Conservation (phyloP, 78 protist species). For the Chrysochromulina tobinii region DNA sequence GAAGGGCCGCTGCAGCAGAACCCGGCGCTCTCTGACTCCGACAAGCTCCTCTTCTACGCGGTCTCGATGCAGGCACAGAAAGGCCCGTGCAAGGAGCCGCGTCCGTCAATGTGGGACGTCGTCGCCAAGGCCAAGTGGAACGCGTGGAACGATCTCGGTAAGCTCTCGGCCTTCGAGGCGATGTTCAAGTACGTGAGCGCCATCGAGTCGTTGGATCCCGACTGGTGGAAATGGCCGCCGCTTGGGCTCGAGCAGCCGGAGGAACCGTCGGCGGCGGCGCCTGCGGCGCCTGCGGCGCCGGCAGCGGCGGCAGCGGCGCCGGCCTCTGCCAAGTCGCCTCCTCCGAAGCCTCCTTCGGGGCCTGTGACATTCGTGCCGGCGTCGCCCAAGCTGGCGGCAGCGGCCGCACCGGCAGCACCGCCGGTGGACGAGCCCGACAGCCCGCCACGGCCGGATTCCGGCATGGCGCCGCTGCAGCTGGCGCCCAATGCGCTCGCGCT, state of each 20-base stretch:
- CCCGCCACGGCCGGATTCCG: no score
- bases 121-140: not conserved
- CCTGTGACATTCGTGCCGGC: no score
- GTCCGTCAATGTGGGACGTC: not conserved
- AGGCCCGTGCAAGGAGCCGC: slow-evolving; percentile 18
- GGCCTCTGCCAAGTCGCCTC: no score
- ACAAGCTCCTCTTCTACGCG: not conserved
- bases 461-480: no score
- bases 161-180: not conserved
- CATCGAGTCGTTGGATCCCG: not conserved
- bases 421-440: no score
- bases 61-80: not conserved
- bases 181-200: slow-evolving; percentile 12
- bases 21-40: not conserved
- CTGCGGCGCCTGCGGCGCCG: not conserved
- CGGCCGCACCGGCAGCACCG: no score
- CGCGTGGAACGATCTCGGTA: slow-evolving; percentile 6
- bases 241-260: not conserved
- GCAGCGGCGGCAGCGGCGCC: not conserved
- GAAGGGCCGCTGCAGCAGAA: not conserved
- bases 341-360: no score
- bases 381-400: no score
- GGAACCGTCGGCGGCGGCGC: no score
- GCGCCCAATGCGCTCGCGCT: not conserved
- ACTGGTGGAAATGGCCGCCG: slow-evolving; percentile 10